Percentiles rank a stretch among this genome's conserved stretches.
phyloP scores from a whole-genome alignment of 2,329 filamentous ascomycete genomes.

The Exophiala phaeomuriformis region DNA sequence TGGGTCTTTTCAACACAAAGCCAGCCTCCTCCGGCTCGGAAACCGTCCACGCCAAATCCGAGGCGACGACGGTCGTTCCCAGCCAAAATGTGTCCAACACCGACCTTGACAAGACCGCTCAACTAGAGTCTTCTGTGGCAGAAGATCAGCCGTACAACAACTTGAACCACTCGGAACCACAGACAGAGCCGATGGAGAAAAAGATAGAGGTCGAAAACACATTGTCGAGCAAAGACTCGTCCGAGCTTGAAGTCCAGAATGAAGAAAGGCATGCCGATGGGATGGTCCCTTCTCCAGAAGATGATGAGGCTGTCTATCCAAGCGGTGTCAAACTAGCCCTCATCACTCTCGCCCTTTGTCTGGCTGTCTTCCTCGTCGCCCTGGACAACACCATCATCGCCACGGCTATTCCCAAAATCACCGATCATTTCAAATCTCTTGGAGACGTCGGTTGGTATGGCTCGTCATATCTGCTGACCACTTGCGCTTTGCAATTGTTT shows the following conservation, averaged over 20 bases:
- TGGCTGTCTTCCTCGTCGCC: conserved; percentile 37
- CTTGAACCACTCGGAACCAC: background rate
- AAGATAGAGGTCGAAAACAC: background rate
- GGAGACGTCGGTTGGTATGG: conserved; percentile 28
- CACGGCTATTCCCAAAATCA: conserved; percentile 28
- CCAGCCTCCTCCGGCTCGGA: background rate
- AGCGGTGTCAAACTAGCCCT: conserved; percentile 30
- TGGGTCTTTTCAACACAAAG: conserved; percentile 18
- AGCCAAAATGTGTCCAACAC: conserved; percentile 23
- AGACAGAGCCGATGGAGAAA: background rate
- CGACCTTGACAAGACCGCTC: conserved; percentile 14
- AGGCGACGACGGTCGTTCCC: conserved; percentile 17
- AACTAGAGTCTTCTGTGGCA: conserved; percentile 3
- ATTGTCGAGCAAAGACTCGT: background rate
- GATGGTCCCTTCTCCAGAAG: conserved; percentile 1
- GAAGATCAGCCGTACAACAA: background rate
- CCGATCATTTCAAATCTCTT: conserved; percentile 27
- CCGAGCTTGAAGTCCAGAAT: conserved; percentile 12
- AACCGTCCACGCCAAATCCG: conserved; percentile 13
- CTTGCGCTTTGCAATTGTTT: conserved; percentile 26
- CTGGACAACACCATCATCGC: conserved; percentile 34
- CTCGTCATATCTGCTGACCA: conserved; percentile 27
- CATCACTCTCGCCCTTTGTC: conserved; percentile 34
- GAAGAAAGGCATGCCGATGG: conserved; percentile 5
- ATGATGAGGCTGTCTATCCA: conserved; percentile 36